phyloP scores from a whole-genome alignment of 2,329 filamentous ascomycete species.

The Pyrenophora graminea region DNA sequence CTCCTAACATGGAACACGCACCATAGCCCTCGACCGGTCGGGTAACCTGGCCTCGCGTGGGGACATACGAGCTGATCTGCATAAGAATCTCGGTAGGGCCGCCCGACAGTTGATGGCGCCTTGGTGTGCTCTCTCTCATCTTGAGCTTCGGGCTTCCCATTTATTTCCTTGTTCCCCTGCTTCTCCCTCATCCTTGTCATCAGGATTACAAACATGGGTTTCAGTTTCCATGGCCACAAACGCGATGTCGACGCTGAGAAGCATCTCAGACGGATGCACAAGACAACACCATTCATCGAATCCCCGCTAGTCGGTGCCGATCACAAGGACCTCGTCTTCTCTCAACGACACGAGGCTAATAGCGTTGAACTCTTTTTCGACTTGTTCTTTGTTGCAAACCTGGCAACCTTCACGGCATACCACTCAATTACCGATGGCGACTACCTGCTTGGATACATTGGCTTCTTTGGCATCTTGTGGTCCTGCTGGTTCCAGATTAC shows the following conservation, averaged over 20 bases:
- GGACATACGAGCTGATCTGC: constrained; percentile 3
- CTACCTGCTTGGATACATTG: constrained; percentile 44
- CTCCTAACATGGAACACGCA: constrained; percentile 6
- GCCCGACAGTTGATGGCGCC: background rate
- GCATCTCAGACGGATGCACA: constrained; percentile 42
- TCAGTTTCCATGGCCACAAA: constrained; percentile 39
- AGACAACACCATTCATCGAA: constrained; percentile 41
- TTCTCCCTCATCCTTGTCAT: background rate
- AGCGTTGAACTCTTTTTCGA: constrained; percentile 46
- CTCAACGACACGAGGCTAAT: constrained; percentile 47
- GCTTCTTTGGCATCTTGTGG: constrained; percentile 48
- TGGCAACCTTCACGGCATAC: constrained; percentile 47
- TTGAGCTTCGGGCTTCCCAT: background rate
- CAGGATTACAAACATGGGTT: constrained; percentile 30
- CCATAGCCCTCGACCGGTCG: background rate
- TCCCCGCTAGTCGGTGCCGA: constrained; percentile 44
- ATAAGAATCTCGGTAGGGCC: constrained; percentile 8
- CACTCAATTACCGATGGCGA: constrained; percentile 43
- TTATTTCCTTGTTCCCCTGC: background rate
- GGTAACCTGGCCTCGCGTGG: constrained; percentile 2
- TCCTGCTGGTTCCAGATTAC: constrained; percentile 47
- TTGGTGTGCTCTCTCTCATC: background rate
- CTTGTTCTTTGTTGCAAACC: constrained; percentile 41
- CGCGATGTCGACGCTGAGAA: constrained; percentile 39
- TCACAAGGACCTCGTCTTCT: constrained; percentile 42